Percentiles rank a stretch among this genome's conserved stretches.
Evolutionary conservation across 1,284 basidiomycete species (phyloP).

Genomic region (Leccinum subrobustum): DNA sequence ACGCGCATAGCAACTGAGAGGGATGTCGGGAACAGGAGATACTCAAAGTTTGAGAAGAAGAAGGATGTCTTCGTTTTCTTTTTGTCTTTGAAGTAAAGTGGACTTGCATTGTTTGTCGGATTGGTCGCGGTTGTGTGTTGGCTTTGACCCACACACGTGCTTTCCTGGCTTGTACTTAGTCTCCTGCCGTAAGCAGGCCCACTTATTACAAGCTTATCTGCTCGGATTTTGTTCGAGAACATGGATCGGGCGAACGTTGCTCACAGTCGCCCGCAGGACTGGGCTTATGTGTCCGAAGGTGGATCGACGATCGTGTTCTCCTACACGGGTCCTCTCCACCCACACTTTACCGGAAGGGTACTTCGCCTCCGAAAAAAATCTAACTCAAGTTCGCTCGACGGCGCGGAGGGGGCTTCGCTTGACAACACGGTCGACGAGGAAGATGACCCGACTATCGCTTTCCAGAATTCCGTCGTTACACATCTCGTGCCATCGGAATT

Average conservation of each 20-base stretch:
- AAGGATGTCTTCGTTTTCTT: not conserved
- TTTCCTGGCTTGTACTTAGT: too few relatives aligned
- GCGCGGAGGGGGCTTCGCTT: not conserved
- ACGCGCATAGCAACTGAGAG: conserved; percentile 16
- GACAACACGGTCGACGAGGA: conserved; percentile 22
- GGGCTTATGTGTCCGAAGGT: conserved; percentile 87
- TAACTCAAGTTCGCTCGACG: conserved; percentile 1
- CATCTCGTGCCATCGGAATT: conserved; percentile 56
- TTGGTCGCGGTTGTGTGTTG: conserved; percentile 1
- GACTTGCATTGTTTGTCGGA: conserved; percentile 23
- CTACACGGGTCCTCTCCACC: conserved; percentile 57
- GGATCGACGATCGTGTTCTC: conserved; percentile 88
- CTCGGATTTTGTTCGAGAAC: not conserved
- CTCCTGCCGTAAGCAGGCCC: too few relatives aligned
- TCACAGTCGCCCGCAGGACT: conserved; percentile 55
- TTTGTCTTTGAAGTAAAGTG: not conserved
- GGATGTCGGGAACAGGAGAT: not conserved
- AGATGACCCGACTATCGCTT: conserved; percentile 61
- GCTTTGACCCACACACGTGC: not conserved
- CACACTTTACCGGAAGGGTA: conserved; percentile 59
- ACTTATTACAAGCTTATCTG: too few relatives aligned
- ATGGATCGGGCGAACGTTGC: conserved; percentile 24
- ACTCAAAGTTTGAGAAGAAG: not conserved
- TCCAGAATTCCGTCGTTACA: conserved; percentile 59
- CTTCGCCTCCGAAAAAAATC: conserved; percentile 70